phyloP scores from a whole-genome alignment of 331 rosid species.

The Rosa hybrid region DNA sequence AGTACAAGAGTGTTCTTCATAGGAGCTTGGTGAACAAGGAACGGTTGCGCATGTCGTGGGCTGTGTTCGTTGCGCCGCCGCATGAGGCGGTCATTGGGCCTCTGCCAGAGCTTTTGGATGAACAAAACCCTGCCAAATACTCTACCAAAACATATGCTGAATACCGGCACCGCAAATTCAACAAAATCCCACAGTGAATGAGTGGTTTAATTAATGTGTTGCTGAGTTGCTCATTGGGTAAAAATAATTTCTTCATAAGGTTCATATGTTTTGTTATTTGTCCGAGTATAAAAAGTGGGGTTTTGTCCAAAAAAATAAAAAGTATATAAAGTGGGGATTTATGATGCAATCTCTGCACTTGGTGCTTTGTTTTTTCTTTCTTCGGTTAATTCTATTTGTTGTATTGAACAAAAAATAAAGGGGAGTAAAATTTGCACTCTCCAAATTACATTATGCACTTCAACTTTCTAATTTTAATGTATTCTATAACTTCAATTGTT shows the following conservation, averaged over 20 bases:
- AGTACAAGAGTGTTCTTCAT: conserved; percentile 61
- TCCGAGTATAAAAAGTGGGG: no score
- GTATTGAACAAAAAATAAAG: no score
- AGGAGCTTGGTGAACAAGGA: conserved; percentile 73
- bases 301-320: no score
- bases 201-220: background rate
- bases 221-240: background rate
- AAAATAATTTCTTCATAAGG: background rate
- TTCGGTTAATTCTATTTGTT: no score
- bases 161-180: conserved; percentile 63
- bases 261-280: no score
- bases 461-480: no score
- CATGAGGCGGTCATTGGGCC: conserved; percentile 51
- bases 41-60: conserved; percentile 64
- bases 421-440: no score
- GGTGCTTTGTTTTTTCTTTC: no score
- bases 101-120: conserved; percentile 34
- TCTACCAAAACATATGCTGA: conserved; percentile 63
- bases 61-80: conserved; percentile 55
- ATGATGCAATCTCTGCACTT: no score
- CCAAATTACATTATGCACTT: no score
- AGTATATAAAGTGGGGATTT: no score
- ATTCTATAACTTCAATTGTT: no score
- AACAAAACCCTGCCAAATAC: conserved; percentile 50
- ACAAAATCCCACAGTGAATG: conserved; percentile 53